These are phyloP conservation scores for Scedosporium aurantiacum DNA, from an alignment of 2,329 filamentous ascomycete genomes.

Conservation along the genomic window DNA sequence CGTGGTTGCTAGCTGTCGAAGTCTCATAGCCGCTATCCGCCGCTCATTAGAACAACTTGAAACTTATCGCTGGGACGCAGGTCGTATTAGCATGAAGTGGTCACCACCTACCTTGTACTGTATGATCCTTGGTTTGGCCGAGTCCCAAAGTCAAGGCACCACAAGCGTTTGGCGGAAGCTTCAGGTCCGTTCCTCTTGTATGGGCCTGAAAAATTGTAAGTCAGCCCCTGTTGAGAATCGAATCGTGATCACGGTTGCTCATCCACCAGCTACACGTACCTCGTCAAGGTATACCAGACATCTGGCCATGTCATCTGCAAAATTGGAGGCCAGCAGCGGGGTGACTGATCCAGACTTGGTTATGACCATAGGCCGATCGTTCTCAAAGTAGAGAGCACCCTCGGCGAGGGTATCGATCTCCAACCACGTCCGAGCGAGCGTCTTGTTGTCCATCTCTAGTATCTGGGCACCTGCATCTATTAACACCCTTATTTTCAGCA, in stretches of 20 bases:
- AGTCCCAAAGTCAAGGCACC: constrained; percentile 47
- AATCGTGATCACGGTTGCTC: too few species aligned
- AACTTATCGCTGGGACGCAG: neutral
- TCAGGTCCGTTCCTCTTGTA: constrained; percentile 49
- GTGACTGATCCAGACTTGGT: constrained; percentile 23
- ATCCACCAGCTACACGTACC: neutral
- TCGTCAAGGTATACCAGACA: constrained; percentile 52
- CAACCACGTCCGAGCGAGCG: constrained; percentile 40
- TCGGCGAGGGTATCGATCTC: constrained; percentile 27
- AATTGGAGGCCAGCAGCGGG: constrained; percentile 42
- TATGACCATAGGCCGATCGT: constrained; percentile 33
- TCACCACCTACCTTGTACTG: constrained; percentile 41
- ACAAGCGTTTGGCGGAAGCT: constrained; percentile 32
- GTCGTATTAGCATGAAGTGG: neutral
- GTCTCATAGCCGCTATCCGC: constrained; percentile 48
- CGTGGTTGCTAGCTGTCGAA: constrained; percentile 44
- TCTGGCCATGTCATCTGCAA: constrained; percentile 36
- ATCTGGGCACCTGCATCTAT: constrained; percentile 57
- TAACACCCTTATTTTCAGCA: constrained; percentile 35
- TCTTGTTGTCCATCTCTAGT: constrained; percentile 46
- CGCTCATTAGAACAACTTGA: constrained; percentile 1
- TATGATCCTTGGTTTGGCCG: constrained; percentile 48
- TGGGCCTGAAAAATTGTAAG: constrained; percentile 26
- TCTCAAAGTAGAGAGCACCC: constrained; percentile 43
- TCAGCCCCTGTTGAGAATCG: too few species aligned